Percentiles rank a stretch among this genome's conserved stretches.
phyloP scores from a whole-genome alignment of 2,329 filamentous ascomycete species.

The Fusarium sp. region DNA sequence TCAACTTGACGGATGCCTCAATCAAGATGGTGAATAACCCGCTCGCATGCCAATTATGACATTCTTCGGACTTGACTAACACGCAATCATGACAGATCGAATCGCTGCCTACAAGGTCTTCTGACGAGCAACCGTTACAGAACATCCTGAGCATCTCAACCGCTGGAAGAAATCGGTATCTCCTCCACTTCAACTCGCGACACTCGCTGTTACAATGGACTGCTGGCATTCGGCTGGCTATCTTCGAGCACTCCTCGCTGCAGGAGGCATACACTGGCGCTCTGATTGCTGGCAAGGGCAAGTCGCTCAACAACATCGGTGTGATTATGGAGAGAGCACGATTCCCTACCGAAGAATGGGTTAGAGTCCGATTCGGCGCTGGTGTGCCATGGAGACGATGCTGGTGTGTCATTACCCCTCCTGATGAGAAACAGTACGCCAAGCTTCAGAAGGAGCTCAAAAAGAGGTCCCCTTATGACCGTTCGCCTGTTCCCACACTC shows the following conservation, averaged over 20 bases:
- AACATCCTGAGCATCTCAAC: constrained; percentile 97
- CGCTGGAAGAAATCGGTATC: constrained; percentile 92
- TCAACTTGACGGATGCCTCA: constrained; percentile 96
- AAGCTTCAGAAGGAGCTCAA: constrained; percentile 87
- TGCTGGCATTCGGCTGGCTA: constrained; percentile 88
- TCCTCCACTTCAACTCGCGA: constrained; percentile 95
- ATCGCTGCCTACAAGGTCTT: constrained; percentile 84
- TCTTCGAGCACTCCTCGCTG: constrained; percentile 92
- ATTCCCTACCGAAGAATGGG: constrained; percentile 89
- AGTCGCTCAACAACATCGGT: constrained; percentile 87
- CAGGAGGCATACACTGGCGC: constrained; percentile 98
- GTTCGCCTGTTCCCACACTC: constrained; percentile 71
- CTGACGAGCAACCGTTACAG: constrained; percentile 82
- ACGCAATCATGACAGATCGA: constrained; percentile 72
- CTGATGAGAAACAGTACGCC: constrained; percentile 90
- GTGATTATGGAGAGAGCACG: constrained; percentile 85
- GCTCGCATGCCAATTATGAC: not conserved
- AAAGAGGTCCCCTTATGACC: constrained; percentile 84
- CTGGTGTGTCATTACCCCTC: constrained; percentile 94
- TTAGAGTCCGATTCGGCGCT: constrained; percentile 92
- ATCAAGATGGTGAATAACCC: constrained; percentile 85
- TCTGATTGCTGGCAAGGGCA: constrained; percentile 94
- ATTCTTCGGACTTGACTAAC: constrained; percentile 30
- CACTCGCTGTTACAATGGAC: constrained; percentile 97
- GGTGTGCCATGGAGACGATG: constrained; percentile 96